phyloP scores from a whole-genome alignment of 768 basidiomycete species.

The Rhodosporidiobolus odoratus region DNA sequence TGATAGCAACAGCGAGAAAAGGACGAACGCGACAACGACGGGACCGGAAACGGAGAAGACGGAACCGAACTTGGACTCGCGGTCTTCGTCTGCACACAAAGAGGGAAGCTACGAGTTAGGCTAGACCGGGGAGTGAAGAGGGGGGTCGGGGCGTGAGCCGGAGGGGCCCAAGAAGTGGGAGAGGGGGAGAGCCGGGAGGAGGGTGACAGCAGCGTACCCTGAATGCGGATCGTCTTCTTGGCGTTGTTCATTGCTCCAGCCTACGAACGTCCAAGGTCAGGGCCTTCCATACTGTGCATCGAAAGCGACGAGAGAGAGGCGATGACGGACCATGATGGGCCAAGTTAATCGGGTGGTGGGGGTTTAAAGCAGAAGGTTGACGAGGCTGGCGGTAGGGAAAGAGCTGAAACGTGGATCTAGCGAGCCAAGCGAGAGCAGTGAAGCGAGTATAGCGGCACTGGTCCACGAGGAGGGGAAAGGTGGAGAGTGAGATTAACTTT shows the following conservation, averaged over 20 bases:
- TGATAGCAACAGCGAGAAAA: conserved; percentile 11
- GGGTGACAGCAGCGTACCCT: conserved; percentile 17
- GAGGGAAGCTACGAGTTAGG: not conserved
- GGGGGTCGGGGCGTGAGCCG: not conserved
- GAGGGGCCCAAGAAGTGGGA: not conserved
- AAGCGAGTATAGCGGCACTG: no score
- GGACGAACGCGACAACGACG: conserved; percentile 71
- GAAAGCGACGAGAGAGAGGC: not conserved
- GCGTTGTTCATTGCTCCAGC: conserved; percentile 43
- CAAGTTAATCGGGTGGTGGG: not conserved
- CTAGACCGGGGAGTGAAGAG: not conserved
- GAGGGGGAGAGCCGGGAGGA: not conserved
- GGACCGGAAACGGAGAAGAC: conserved; percentile 97
- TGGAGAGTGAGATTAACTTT: no score
- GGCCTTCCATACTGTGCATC: not conserved
- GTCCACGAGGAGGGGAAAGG: no score
- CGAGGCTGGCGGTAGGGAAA: not conserved
- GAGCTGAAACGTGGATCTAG: not conserved
- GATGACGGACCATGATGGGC: conserved; percentile 17
- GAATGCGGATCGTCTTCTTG: conserved; percentile 40
- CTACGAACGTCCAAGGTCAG: conserved; percentile 13
- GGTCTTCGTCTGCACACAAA: conserved; percentile 37
- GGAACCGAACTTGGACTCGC: conserved; percentile 61
- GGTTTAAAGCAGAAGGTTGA: not conserved
- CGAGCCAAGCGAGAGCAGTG: not conserved